A percentile compares a stretch with the other conserved stretches of the same genome.
phyloP scores from a whole-genome alignment of 257 asterid species.

The Ilex asprella region DNA sequence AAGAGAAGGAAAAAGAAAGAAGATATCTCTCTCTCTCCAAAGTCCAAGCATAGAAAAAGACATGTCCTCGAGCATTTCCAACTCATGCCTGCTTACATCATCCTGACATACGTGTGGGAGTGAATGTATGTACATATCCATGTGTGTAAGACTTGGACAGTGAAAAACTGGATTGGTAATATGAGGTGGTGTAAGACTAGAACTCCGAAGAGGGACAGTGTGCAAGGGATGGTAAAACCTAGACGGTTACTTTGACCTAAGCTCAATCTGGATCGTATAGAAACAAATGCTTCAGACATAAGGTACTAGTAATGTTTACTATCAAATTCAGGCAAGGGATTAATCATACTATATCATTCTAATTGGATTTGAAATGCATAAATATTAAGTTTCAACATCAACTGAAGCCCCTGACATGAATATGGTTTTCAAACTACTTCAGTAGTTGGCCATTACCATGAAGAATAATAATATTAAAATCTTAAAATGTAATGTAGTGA shows the following conservation, averaged over 20 bases:
- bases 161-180: slow-evolving; percentile 4
- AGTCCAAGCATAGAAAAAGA: slow-evolving; percentile 22
- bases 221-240: slow-evolving; percentile 1
- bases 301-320: too few relatives aligned
- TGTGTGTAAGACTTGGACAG: not conserved
- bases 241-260: not conserved
- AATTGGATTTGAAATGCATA: too few relatives aligned
- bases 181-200: not conserved
- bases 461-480: too few relatives aligned
- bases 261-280: too few relatives aligned
- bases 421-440: too few relatives aligned
- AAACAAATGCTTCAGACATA: too few relatives aligned
- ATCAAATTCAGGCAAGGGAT: too few relatives aligned
- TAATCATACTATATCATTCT: too few relatives aligned
- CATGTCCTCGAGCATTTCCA: slow-evolving; percentile 2
- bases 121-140: not conserved
- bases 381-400: too few relatives aligned
- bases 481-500: too few relatives aligned
- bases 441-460: too few relatives aligned
- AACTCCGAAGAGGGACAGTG: not conserved
- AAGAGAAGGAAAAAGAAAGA: not conserved
- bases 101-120: not conserved
- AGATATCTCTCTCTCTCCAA: slow-evolving; percentile 7
- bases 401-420: too few relatives aligned
- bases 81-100: not conserved